phyloP scores from a whole-genome alignment of 1,139 yeast species.

The Kazachstania sp. region DNA sequence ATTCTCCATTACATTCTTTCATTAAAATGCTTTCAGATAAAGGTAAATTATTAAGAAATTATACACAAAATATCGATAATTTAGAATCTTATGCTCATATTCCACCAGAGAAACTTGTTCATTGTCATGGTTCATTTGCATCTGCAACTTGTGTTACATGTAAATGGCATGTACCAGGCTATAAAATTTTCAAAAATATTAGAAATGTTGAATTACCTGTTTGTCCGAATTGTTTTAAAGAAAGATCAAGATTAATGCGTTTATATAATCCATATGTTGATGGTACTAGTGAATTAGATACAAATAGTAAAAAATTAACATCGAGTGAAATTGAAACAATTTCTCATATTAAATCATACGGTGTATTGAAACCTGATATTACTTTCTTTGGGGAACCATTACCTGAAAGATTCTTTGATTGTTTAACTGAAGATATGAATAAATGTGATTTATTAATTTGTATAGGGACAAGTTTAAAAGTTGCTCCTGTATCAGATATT shows the following conservation, averaged over 20 bases:
- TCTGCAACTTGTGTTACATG: conserved; percentile 84
- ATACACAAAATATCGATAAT: conserved; percentile 93
- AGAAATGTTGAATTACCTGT: conserved; percentile 55
- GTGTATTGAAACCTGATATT: conserved; percentile 90
- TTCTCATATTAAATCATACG: conserved; percentile 40
- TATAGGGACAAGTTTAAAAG: conserved; percentile 89
- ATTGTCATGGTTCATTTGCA: conserved; percentile 96
- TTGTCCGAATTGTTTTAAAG: conserved; percentile 59
- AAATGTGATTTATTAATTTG: conserved; percentile 77
- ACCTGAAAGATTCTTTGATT: conserved; percentile 63
- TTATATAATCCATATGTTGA: background rate
- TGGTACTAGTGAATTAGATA: background rate
- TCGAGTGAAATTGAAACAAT: conserved; percentile 13
- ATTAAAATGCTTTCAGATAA: conserved; percentile 65
- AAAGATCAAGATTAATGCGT: conserved; percentile 33
- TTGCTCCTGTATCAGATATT: conserved; percentile 91
- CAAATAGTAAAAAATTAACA: conserved; percentile 2
- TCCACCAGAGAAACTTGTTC: conserved; percentile 58
- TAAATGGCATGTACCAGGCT: conserved; percentile 57
- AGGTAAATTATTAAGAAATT: conserved; percentile 73
- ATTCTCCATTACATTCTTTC: conserved; percentile 80
- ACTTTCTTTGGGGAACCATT: conserved; percentile 89
- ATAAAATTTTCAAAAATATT: conserved; percentile 52
- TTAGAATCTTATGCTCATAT: conserved; percentile 81
- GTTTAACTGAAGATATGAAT: conserved; percentile 47